A percentile compares a stretch with the other conserved stretches of the same genome.
These are phyloP conservation scores for Coemansia sp. DNA, from an alignment of 192 early-diverging fungal species.

Conservation along the genomic window DNA sequence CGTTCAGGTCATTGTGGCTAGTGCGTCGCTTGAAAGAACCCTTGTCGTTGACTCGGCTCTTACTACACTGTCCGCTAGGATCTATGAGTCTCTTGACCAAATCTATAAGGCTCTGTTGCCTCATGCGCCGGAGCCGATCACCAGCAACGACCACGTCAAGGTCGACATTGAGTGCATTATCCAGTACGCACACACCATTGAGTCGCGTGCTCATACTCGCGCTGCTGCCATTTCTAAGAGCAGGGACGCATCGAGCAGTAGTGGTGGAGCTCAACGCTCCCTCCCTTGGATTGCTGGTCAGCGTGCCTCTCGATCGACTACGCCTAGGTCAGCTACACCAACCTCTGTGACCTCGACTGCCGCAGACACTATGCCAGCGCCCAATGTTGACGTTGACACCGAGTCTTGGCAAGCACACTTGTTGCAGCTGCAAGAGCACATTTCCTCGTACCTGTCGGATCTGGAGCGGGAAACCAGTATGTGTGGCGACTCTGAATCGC, in stretches of 20 bases:
- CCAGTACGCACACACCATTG: conserved; percentile 30
- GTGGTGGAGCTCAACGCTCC: neutral
- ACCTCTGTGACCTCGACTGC: neutral
- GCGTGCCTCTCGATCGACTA: neutral
- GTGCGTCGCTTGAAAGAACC: conserved; percentile 22
- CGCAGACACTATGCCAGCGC: neutral
- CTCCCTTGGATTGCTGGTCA: conserved; percentile 39
- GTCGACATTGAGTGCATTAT: conserved; percentile 44
- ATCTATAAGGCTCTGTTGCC: conserved; percentile 35
- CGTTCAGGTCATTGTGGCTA: conserved; percentile 28
- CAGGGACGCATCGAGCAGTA: neutral
- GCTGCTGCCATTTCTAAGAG: neutral
- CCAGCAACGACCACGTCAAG: conserved; percentile 15
- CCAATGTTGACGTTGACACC: conserved; percentile 11
- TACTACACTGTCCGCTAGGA: conserved; percentile 31
- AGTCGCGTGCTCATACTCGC: conserved; percentile 14
- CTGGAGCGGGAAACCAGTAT: conserved; percentile 44
- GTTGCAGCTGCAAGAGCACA: conserved; percentile 23
- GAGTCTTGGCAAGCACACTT: conserved; percentile 33
- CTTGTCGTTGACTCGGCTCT: conserved; percentile 50
- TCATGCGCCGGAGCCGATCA: conserved; percentile 15
- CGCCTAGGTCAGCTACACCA: neutral
- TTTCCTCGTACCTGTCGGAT: conserved; percentile 7
- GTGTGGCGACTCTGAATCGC: conserved; percentile 43
- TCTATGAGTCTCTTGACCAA: conserved; percentile 21